phyloP scores from a whole-genome alignment of 2,329 filamentous ascomycete species.

The Truncatella angustata region DNA sequence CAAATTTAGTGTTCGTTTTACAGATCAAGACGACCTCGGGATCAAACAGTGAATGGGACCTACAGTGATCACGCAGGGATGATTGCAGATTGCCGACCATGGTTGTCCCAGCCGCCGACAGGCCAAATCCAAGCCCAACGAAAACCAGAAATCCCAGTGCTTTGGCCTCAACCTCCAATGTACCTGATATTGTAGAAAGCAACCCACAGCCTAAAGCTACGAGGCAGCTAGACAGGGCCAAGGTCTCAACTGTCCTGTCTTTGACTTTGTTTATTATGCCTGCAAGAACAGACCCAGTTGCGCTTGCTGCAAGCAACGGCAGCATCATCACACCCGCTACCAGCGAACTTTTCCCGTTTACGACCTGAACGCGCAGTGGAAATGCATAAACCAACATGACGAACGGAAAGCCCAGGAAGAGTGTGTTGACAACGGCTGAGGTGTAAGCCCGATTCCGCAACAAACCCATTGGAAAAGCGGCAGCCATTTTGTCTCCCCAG shows the following conservation, averaged over 20 bases:
- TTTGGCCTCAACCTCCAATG: conserved; percentile 38
- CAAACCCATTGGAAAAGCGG: conserved; percentile 47
- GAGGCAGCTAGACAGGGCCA: conserved; percentile 39
- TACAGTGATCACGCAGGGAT: conserved; percentile 45
- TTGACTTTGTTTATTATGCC: conserved; percentile 41
- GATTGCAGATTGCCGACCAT: conserved; percentile 43
- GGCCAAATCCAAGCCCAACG: conserved; percentile 51
- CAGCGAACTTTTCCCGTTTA: conserved; percentile 44
- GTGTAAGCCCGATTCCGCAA: conserved; percentile 46
- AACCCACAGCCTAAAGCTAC: conserved; percentile 47
- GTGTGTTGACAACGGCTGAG: conserved; percentile 40
- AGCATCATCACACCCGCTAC: conserved; percentile 50
- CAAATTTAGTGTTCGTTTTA: conserved; percentile 14
- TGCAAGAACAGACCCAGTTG: conserved; percentile 41
- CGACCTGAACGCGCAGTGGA: conserved; percentile 48
- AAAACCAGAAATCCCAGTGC: conserved; percentile 49
- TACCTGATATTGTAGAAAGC: conserved; percentile 37
- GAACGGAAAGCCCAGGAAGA: conserved; percentile 50
- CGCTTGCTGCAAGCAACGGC: conserved; percentile 49
- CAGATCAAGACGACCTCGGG: neutral
- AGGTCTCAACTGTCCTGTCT: conserved; percentile 42
- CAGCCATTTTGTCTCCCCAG: conserved; percentile 31
- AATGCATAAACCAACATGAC: conserved; percentile 48
- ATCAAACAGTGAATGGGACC: conserved; percentile 13
- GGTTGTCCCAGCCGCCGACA: conserved; percentile 46